Percentiles rank a stretch among this genome's conserved stretches.
phyloP scores from a whole-genome alignment of 768 basidiomycete species.

The Artomyces pyxidatus region DNA sequence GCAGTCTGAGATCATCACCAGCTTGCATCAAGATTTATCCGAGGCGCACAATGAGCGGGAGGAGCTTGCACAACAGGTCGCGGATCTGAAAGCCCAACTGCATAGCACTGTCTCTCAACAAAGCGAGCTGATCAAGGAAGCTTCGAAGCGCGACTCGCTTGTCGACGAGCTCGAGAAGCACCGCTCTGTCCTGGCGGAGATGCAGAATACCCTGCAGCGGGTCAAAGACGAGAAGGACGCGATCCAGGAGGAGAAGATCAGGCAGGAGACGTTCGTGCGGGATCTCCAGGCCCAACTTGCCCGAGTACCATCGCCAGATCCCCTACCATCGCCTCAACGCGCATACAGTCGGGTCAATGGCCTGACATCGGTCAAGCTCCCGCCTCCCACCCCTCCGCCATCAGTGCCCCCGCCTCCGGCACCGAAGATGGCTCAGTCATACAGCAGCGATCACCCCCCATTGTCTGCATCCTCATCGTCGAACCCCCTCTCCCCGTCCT shows the following conservation, averaged over 20 bases:
- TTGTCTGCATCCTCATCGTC: constrained; percentile 48
- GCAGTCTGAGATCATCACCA: constrained; percentile 38
- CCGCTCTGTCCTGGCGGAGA: constrained; percentile 65
- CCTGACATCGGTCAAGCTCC: constrained; percentile 68
- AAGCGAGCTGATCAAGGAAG: constrained; percentile 57
- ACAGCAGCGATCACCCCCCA: constrained; percentile 42
- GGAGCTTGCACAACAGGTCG: constrained; percentile 34
- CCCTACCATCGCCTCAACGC: constrained; percentile 45
- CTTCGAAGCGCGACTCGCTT: constrained; percentile 67
- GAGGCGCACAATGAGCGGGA: constrained; percentile 31
- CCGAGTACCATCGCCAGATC: constrained; percentile 29
- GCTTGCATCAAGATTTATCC: constrained; percentile 44
- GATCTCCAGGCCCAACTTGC: constrained; percentile 71
- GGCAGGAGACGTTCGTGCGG: constrained; percentile 59
- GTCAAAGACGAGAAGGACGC: constrained; percentile 78
- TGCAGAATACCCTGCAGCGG: constrained; percentile 69
- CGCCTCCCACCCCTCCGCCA: constrained; percentile 84
- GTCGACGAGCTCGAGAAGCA: constrained; percentile 71
- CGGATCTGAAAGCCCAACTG: constrained; percentile 49
- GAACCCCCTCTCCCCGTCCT: constrained; percentile 42
- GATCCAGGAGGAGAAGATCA: constrained; percentile 63
- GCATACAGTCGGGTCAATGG: constrained; percentile 50
- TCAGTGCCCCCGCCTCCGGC: constrained; percentile 79
- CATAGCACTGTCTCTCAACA: constrained; percentile 51
- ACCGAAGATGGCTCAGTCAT: constrained; percentile 47